Conservation (phyloP, 169 alveolate genomes). For the Cryptosporidium sp. region DNA sequence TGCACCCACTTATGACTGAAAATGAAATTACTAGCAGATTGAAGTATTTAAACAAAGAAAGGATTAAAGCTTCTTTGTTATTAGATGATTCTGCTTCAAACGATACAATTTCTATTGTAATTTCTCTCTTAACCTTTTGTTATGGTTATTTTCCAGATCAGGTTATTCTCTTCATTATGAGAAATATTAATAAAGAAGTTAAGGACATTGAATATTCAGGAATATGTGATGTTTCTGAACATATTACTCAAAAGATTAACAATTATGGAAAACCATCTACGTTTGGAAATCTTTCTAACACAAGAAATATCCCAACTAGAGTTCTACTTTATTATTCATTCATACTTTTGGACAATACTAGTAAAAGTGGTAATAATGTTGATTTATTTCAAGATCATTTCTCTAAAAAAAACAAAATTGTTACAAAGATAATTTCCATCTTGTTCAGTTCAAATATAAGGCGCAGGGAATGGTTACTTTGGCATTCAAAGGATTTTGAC, state of each 20-base stretch:
- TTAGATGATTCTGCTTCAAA: conserved; percentile 29
- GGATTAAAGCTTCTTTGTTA: conserved; percentile 16
- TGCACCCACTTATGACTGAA: conserved; percentile 36
- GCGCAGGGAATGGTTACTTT: conserved; percentile 43
- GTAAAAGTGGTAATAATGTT: background rate
- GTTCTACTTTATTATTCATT: conserved; percentile 34
- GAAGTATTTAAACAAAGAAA: conserved; percentile 13
- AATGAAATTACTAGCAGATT: conserved; percentile 26
- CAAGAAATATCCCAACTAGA: conserved; percentile 40
- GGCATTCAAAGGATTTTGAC: conserved; percentile 46
- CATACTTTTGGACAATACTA: background rate
- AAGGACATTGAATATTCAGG: background rate
- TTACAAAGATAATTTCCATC: background rate
- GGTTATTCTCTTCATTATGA: background rate
- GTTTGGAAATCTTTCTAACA: background rate
- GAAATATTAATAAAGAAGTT: background rate
- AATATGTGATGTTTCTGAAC: background rate
- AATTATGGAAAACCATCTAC: background rate
- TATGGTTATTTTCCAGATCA: conserved; percentile 36
- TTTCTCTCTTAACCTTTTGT: conserved; percentile 39
- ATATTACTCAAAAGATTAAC: background rate
- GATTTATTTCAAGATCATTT: background rate
- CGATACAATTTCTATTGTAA: conserved; percentile 39
- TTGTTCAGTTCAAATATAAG: conserved; percentile 16
- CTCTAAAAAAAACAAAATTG: background rate